phyloP scores from a whole-genome alignment of 2,329 filamentous ascomycete species.

The Aspergillus sp. region DNA sequence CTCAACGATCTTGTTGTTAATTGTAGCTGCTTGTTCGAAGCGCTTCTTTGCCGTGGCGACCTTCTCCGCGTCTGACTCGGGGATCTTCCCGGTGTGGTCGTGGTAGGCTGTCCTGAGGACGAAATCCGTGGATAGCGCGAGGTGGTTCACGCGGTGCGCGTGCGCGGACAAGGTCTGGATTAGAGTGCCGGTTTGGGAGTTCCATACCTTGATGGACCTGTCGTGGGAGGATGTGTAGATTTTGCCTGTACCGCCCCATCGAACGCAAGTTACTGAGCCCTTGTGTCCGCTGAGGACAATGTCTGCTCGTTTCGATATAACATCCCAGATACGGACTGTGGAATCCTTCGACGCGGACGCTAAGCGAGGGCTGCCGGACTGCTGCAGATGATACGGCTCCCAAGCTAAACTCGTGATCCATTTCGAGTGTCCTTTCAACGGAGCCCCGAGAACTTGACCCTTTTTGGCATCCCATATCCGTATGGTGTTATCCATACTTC shows the following conservation, averaged over 20 bases:
- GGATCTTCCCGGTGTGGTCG: slow-evolving; percentile 75
- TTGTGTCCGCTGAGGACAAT: slow-evolving; percentile 86
- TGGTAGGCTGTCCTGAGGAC: slow-evolving; percentile 82
- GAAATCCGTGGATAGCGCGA: slow-evolving; percentile 90
- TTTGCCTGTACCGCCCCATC: slow-evolving; percentile 86
- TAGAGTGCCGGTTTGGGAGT: slow-evolving; percentile 73
- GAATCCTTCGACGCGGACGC: slow-evolving; percentile 88
- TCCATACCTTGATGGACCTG: slow-evolving; percentile 90
- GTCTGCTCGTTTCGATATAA: slow-evolving; percentile 74
- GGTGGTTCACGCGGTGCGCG: slow-evolving; percentile 93
- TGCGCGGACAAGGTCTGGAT: slow-evolving; percentile 78
- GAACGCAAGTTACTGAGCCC: slow-evolving; percentile 82
- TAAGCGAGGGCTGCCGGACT: slow-evolving; percentile 70
- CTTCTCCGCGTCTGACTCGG: slow-evolving; percentile 68
- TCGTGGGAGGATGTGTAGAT: slow-evolving; percentile 88
- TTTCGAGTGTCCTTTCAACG: slow-evolving; percentile 82
- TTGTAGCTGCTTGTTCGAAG: slow-evolving; percentile 80
- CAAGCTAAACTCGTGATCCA: slow-evolving; percentile 86
- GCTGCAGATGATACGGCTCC: slow-evolving; percentile 89
- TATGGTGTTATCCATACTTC: slow-evolving; percentile 91
- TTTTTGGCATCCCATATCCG: slow-evolving; percentile 83
- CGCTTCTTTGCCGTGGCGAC: slow-evolving; percentile 72
- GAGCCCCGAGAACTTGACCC: slow-evolving; percentile 69
- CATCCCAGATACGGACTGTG: slow-evolving; percentile 84
- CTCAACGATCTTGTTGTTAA: slow-evolving; percentile 76